Evolutionary conservation across 2,329 filamentous ascomycete genomes (phyloP), one percentile per base, ranked within the genome.

Genomic region (Trichoderma polysporum): DNA sequence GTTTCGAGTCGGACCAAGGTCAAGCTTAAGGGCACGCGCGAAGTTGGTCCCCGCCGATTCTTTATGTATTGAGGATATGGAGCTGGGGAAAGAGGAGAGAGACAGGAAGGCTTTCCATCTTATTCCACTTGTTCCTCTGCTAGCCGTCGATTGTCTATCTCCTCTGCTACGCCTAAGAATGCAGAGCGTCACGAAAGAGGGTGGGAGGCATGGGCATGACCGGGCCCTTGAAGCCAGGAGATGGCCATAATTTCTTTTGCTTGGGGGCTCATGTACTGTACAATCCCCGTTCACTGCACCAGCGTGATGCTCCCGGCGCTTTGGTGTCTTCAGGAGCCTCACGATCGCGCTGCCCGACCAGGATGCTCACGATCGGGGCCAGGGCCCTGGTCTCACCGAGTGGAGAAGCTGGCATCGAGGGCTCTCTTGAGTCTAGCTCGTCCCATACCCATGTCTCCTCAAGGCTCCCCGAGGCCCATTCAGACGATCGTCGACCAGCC

Each of bases 171-270:
- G 60, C 31, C 17, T 53, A 57, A 45, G 41, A 45, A 68, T 65
- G 60, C 66, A 65, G 12, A 47, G 17, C 31, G 19, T 56, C 45
- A 15, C 25, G 13, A 37, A 68, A 52, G 66, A 67, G 66, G 66
- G 52, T 67, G 66, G 52, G 41, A 47, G 33, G 52, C 66, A 68
- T 57, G 58, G 58, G 41, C 27, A 52, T 47, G 53, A 31, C 63
- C 63, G 17, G 45, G 56, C 50, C 60, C 50, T 47, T 56, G 49
- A 37, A 63, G 53, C 47, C 33, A 47, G 39, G 53, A 57, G 39
- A 65, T 65, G 53, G 56, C 53, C 41, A 56, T 65, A 59, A 65
- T 68, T 58, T 57, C 66, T 47, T 53, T 68, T 66, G 39, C 22
- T 56, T 56, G 22, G 54, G 53, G 22, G 57, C 19, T n/a, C 29